phyloP scores from a whole-genome alignment of 768 basidiomycete genomes.

The Cyclocybe cylindracea region DNA sequence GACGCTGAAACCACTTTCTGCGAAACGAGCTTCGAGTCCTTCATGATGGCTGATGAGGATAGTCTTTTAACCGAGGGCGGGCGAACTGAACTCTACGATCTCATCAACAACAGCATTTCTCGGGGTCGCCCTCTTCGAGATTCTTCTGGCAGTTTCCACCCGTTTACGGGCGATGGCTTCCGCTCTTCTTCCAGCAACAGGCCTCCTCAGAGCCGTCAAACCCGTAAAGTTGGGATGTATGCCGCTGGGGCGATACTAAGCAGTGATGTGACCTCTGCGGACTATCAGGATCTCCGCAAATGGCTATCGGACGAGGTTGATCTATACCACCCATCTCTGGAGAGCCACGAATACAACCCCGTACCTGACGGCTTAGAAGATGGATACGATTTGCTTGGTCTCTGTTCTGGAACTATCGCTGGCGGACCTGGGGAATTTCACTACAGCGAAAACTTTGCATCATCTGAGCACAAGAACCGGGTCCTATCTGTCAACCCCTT shows the following conservation, averaged over 20 bases:
- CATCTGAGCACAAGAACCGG: too few relatives aligned
- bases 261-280: constrained; percentile 16
- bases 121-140: constrained; percentile 48
- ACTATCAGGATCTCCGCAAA: constrained; percentile 28
- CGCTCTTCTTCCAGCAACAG: constrained; percentile 49
- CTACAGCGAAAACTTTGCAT: too few relatives aligned
- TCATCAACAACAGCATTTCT: constrained; percentile 50
- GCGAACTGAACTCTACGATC: constrained; percentile 51
- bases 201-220: constrained; percentile 9
- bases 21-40: constrained; percentile 10
- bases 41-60: constrained; percentile 26
- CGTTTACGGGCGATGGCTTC: constrained; percentile 49
- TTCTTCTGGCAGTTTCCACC: constrained; percentile 50
- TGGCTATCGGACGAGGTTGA: constrained; percentile 32
- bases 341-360: constrained; percentile 11
- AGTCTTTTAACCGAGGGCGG: constrained; percentile 42
- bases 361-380: constrained; percentile 8
- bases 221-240: constrained; percentile 3
- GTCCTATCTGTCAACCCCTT: too few relatives aligned
- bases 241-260: neutral
- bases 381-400: constrained; percentile 1
- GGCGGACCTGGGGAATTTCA: neutral
- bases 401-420: neutral
- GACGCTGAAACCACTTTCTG: constrained; percentile 15
- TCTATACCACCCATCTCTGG: constrained; percentile 12